Base-by-base conservation (phyloP, 225 moss, liverwort and hornwort species). In the Takakia lepidozioides region DNA sequence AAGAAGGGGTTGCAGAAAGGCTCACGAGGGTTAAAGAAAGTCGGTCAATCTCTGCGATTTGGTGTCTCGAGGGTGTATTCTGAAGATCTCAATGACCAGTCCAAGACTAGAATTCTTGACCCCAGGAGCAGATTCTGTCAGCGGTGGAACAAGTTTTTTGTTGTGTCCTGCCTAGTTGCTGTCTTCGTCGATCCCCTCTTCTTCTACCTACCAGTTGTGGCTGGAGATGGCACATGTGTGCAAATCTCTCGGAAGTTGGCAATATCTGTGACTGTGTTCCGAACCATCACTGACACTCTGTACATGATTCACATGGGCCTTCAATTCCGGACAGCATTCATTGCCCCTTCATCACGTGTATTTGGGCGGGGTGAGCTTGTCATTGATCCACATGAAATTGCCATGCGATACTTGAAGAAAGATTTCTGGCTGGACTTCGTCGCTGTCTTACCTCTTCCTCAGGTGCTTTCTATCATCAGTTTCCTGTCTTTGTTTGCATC, bases 111-210 rank as follows among this genome's bases (percentile, higher is more conserved):
- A n/a, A 48, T 19, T 16, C 36, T 76, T 25, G 80, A 80, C 38
- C 84, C 84, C 3, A n/a, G 52, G 6, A 73, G 72, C 26, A 39
- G 0, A 2, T 55, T 19, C 8, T 40, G 71, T 38, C 75, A 68
- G 27, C 55, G 68, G 15, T 86, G 85, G 85, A 78, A 82, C 61
- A 43, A 53, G 8, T 68, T 86, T 54, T 73, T 86, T 52, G 50
- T 86, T 43, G 55, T 61, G 13, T 59, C 82, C 16, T 72, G 69
- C 52, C 29, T 86, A 49, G 69, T 86, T 56, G 85, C 82, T 4
- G 67, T 82, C 15, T 86, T 62, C 39, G 72, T 82, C 14, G 85
- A 86, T 55, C 85, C 85, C 1, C 64, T 86, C 51, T 86, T 86
- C 59, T 86, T 66, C 51, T 86, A 71, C 68, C 69, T 86, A 0